Conservation (phyloP, 768 basidiomycete genomes). For the Pleurotus sapidus region DNA sequence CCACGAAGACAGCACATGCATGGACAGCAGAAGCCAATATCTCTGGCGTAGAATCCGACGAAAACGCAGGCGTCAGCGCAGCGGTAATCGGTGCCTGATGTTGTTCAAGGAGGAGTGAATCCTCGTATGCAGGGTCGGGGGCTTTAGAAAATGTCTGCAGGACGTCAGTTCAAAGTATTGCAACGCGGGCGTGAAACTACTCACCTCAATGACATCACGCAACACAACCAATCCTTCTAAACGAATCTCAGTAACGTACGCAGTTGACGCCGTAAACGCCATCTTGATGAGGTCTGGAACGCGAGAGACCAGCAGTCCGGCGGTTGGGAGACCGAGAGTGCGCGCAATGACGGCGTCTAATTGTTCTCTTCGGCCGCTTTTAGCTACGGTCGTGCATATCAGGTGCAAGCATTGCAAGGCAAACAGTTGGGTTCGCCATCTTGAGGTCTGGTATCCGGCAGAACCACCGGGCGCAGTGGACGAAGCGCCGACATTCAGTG, state of each 20-base stretch:
- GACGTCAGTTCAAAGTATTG: no score
- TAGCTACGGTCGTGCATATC: constrained; percentile 75
- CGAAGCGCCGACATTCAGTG: constrained; percentile 63
- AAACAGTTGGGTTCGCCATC: constrained; percentile 97
- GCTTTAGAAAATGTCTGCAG: constrained; percentile 77
- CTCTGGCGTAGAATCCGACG: constrained; percentile 92
- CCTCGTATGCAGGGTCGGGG: constrained; percentile 92
- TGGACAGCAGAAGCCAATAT: constrained; percentile 90
- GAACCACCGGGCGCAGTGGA: constrained; percentile 35
- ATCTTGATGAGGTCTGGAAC: constrained; percentile 94
- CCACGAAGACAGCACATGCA: constrained; percentile 93
- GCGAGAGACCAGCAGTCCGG: constrained; percentile 75
- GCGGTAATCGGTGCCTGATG: constrained; percentile 98
- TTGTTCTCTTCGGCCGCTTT: constrained; percentile 78
- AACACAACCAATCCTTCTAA: constrained; percentile 88
- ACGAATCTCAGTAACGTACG: constrained; percentile 94
- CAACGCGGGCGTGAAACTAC: constrained; percentile 6
- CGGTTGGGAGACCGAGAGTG: constrained; percentile 49
- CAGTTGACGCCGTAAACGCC: constrained; percentile 96
- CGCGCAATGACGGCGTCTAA: constrained; percentile 74
- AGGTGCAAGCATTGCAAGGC: constrained; percentile 89
- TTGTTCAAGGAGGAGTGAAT: constrained; percentile 88
- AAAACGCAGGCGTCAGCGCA: constrained; percentile 94
- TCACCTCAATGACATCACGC: constrained; percentile 88
- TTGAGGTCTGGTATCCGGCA: constrained; percentile 56